Evolutionary conservation across 2,329 filamentous ascomycete species (phyloP), one percentile per base, ranked within the genome.

Genomic region (Trichoderma simmonsii): DNA sequence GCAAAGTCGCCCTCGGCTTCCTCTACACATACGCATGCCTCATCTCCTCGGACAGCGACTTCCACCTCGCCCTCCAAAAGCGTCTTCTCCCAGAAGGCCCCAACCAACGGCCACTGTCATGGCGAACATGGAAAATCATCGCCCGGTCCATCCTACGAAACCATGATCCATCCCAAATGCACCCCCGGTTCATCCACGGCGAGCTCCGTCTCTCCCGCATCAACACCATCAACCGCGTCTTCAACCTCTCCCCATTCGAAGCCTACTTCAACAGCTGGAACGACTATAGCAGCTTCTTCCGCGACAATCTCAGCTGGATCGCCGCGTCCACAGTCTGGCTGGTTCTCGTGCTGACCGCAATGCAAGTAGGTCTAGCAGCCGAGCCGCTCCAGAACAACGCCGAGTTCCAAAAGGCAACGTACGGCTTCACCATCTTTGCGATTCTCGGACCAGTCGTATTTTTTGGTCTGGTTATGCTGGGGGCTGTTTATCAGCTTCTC

Each of bases 21-120:
- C 51, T 68, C 24, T 68, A 68, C 48, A 54, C 64, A 7, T 68
- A 68, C 21, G 48, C 48, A 30, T 56, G 64, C 51, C 43, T 68
- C 26, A 36, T 68, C 30, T 68, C 64, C 18, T 68, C 43, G 8
- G 43, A 68, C 12, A 59, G 9, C 30, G 64, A 68, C 32, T 68
- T 57, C 26, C 21, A 68, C 11, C 15, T 68, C 18, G 64, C 64
- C 64, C n/a, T 32, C 14, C n/a, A 68, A 51, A 51, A 68, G 3
- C 14, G 11, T 7, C 62, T 65, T 65, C 36, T 65, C 4, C 62
- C 62, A 11, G 2, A 6, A 7, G n/a, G n/a, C 18, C 28, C 57
- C 9, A 18, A n/a, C n/a, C 28, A 61, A 21, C 36, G 18, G 9
- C 30, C 18, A 61, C 24, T 61, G 6, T 34, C 57, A 36, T 61